phyloP scores from a whole-genome alignment of 208 protist genomes.

The Jaenimonas drosophilae region DNA sequence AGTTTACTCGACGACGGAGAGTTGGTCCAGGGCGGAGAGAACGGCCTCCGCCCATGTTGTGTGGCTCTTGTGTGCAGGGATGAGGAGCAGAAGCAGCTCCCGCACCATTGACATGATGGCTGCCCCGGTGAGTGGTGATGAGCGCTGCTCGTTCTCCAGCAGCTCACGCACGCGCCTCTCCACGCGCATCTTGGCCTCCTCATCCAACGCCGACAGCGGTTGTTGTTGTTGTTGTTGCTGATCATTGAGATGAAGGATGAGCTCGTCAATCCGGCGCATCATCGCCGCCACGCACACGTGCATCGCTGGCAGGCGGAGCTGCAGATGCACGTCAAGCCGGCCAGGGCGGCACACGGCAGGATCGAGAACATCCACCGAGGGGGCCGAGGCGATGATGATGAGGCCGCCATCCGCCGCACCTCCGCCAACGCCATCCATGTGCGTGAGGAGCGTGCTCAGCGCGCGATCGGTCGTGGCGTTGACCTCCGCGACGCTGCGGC shows the following conservation, averaged over 20 bases:
- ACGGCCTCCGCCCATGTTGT: no score
- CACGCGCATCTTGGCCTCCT: neutral
- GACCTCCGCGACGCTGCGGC: slow-evolving; percentile 23
- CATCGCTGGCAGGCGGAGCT: slow-evolving; percentile 17
- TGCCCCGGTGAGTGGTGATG: no score
- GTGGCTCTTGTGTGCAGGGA: no score
- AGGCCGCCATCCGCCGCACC: slow-evolving; percentile 16
- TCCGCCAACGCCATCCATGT: slow-evolving; percentile 83
- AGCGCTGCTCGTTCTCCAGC: slow-evolving; percentile 1
- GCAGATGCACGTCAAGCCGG: slow-evolving; percentile 77
- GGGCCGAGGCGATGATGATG: slow-evolving; percentile 76
- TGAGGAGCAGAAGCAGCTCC: no score
- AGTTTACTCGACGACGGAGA: no score
- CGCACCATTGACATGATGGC: no score
- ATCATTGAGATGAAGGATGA: neutral
- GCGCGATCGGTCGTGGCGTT: slow-evolving; percentile 72
- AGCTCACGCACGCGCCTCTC: neutral
- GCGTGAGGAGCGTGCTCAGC: slow-evolving; percentile 84
- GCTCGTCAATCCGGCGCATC: slow-evolving; percentile 3
- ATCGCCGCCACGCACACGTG: slow-evolving; percentile 6
- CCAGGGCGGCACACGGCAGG: slow-evolving; percentile 77
- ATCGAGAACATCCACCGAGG: slow-evolving; percentile 49
- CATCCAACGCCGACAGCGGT: no score
- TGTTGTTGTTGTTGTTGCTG: neutral
- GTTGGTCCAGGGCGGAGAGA: no score